A percentile compares a stretch with the other conserved stretches of the same genome.
phyloP scores from a whole-genome alignment of 495 filamentous ascomycete genomes.

The Lophium mytilinum region DNA sequence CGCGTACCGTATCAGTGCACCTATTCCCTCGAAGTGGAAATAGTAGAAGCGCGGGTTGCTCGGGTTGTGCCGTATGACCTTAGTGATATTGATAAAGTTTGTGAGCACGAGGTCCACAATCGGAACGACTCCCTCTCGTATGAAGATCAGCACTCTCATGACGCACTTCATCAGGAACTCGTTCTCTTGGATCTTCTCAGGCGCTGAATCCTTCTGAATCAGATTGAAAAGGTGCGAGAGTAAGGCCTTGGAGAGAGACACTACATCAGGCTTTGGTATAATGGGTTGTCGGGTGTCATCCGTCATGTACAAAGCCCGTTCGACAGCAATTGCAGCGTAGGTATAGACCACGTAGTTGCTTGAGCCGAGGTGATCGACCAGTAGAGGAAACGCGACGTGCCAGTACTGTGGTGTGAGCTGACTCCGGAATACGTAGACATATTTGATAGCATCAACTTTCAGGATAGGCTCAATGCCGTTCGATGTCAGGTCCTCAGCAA shows the following conservation, averaged over 20 bases:
- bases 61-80: slow-evolving; percentile 82
- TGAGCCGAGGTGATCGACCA: slow-evolving; percentile 82
- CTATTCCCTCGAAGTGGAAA: slow-evolving; percentile 91
- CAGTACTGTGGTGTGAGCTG: slow-evolving; percentile 80
- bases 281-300: slow-evolving; percentile 63
- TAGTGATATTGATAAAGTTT: slow-evolving; percentile 77
- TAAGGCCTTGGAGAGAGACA: slow-evolving; percentile 73
- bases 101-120: slow-evolving; percentile 63
- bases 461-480: slow-evolving; percentile 70
- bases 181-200: slow-evolving; percentile 95
- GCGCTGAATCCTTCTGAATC: slow-evolving; percentile 68
- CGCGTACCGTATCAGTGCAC: slow-evolving; percentile 83
- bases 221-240: slow-evolving; percentile 87
- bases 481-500: slow-evolving; percentile 71
- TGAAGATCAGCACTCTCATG: slow-evolving; percentile 91
- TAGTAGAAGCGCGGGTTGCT: slow-evolving; percentile 98
- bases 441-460: slow-evolving; percentile 97
- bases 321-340: slow-evolving; percentile 89
- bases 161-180: slow-evolving; percentile 98
- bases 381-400: slow-evolving; percentile 75
- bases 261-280: slow-evolving; percentile 63
- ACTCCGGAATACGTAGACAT: slow-evolving; percentile 89
- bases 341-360: slow-evolving; percentile 92
- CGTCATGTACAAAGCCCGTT: slow-evolving; percentile 77
- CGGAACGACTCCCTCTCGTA: slow-evolving; percentile 67